Evolutionary conservation across 73 alveolate species (phyloP).

Genomic region (Tetrahymena elliotti): DNA sequence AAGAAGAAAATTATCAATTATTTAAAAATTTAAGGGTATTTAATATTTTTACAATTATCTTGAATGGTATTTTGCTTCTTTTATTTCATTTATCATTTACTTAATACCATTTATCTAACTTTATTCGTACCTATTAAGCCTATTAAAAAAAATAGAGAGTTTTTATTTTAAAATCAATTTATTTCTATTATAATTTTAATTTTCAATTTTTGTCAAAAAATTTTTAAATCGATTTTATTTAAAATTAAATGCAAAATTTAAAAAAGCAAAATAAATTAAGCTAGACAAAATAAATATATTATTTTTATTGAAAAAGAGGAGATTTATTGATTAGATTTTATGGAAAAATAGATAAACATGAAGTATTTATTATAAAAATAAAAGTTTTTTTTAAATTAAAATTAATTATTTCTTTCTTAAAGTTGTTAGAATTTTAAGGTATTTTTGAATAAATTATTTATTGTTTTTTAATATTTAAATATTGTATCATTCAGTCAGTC

Average conservation of each 20-base stretch:
- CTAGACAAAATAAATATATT: not conserved
- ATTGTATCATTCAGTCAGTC: not conserved
- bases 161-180: too few relatives aligned
- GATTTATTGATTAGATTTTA: not conserved
- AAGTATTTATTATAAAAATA: too few relatives aligned
- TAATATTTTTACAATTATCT: not conserved
- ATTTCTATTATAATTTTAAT: too few relatives aligned
- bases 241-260: too few relatives aligned
- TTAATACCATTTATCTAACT: conserved; percentile 11
- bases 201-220: too few relatives aligned
- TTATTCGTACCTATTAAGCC: not conserved
- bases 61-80: conserved; percentile 31
- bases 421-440: not conserved
- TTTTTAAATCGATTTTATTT: too few relatives aligned
- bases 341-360: not conserved
- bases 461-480: too few relatives aligned
- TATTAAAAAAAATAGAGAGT: not conserved
- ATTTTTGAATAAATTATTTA: too few relatives aligned
- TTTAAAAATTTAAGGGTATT: too few relatives aligned
- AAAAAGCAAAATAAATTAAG: too few relatives aligned
- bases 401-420: too few relatives aligned
- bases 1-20: too few relatives aligned
- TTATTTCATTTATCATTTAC: conserved; percentile 10
- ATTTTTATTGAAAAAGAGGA: not conserved
- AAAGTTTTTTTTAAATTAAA: not conserved